A percentile compares a stretch with the other conserved stretches of the same genome.
phyloP scores from a whole-genome alignment of 129 eudicot genomes.

The Sambucus nigra region DNA sequence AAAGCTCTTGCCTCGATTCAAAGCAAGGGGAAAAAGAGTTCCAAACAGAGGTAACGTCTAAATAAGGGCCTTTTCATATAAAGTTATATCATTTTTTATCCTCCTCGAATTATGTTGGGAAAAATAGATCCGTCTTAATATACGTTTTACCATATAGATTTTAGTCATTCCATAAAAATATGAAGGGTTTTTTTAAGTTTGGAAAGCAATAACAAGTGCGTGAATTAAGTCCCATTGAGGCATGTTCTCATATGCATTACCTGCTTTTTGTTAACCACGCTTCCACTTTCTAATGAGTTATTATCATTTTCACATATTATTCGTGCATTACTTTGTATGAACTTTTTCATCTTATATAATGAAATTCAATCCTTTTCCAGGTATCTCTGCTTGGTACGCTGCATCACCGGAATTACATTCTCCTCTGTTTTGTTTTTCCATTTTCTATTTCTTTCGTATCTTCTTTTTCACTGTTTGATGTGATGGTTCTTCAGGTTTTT shows the following conservation, averaged over 20 bases:
- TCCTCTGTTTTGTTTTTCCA: no score
- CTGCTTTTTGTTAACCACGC: not conserved
- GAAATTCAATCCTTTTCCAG: slow-evolving; percentile 20
- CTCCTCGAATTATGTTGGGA: no score
- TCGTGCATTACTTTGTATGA: not conserved
- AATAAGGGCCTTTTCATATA: no score
- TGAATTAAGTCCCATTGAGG: not conserved
- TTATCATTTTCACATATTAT: not conserved
- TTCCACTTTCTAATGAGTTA: not conserved
- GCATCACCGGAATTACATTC: slow-evolving; percentile 86
- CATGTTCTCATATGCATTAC: not conserved
- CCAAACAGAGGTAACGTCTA: slow-evolving; percentile 96
- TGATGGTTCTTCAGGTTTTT: no score
- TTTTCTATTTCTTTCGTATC: no score
- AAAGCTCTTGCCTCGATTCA: slow-evolving; percentile 96
- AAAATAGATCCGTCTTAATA: no score
- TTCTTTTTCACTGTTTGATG: no score
- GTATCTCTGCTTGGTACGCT: slow-evolving; percentile 83
- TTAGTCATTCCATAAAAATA: no score
- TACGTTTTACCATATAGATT: no score
- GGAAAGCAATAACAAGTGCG: not conserved
- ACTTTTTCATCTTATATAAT: not conserved
- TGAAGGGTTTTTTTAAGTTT: not conserved
- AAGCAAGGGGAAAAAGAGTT: slow-evolving; percentile 97
- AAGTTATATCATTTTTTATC: no score